Conservation (phyloP, 2,329 filamentous ascomycete species). For the Penicillium polonicum region DNA sequence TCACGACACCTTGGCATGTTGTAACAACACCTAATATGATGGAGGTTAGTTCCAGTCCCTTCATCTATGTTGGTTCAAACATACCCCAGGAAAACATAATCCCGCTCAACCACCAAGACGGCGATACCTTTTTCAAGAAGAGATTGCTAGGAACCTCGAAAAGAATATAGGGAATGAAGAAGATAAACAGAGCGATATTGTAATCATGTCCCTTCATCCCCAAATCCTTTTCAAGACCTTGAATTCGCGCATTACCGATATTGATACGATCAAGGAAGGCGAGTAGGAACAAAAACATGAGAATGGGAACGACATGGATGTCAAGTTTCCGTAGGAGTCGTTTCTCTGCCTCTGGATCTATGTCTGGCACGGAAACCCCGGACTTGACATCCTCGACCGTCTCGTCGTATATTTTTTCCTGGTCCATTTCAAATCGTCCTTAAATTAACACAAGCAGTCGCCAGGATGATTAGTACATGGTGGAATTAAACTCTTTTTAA, state of each 20-base stretch:
- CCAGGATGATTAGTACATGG: background rate
- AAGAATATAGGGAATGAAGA: conserved; percentile 49
- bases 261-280: conserved; percentile 50
- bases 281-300: conserved; percentile 48
- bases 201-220: conserved; percentile 45
- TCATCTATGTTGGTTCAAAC: conserved; percentile 1
- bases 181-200: conserved; percentile 46
- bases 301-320: conserved; percentile 48
- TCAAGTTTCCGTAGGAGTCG: conserved; percentile 51
- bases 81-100: conserved; percentile 45
- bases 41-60: background rate
- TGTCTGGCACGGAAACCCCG: background rate
- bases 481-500: background rate
- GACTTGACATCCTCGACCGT: conserved; percentile 22
- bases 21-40: conserved; percentile 39
- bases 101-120: conserved; percentile 43
- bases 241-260: conserved; percentile 50
- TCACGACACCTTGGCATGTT: conserved; percentile 44
- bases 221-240: conserved; percentile 46
- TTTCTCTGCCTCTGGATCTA: conserved; percentile 43
- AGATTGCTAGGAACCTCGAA: conserved; percentile 51
- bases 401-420: conserved; percentile 12
- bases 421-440: conserved; percentile 6
- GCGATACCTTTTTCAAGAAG: conserved; percentile 45
- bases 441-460: background rate